A percentile compares a stretch with the other conserved stretches of the same genome.
These are phyloP conservation scores for Nectriaceae sp. DNA, from an alignment of 2,329 filamentous ascomycete species.

Conservation along the genomic window DNA sequence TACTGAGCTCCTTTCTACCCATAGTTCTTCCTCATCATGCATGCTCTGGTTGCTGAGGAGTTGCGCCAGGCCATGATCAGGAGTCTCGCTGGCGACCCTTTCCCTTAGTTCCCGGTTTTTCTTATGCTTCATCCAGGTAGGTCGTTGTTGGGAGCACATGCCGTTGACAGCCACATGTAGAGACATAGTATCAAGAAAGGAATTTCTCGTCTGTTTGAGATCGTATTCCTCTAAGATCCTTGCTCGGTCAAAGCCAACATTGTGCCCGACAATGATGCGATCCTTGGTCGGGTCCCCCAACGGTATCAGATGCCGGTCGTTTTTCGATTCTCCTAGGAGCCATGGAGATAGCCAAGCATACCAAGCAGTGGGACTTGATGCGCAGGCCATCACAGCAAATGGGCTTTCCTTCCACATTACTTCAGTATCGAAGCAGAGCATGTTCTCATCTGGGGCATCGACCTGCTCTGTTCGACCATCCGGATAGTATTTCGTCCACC, in stretches of 20 bases:
- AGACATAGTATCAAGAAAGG: constrained; percentile 97
- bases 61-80: constrained; percentile 69
- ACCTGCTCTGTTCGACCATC: constrained; percentile 73
- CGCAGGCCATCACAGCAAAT: constrained; percentile 96
- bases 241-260: constrained; percentile 92
- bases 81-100: constrained; percentile 70
- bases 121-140: constrained; percentile 96
- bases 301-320: constrained; percentile 80
- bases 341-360: constrained; percentile 98
- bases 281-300: constrained; percentile 74
- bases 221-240: constrained; percentile 88
- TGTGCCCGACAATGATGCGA: constrained; percentile 88
- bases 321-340: constrained; percentile 80
- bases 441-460: constrained; percentile 74
- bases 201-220: constrained; percentile 78
- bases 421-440: constrained; percentile 94
- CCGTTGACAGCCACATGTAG: constrained; percentile 96
- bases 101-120: constrained; percentile 86
- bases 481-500: constrained; percentile 89
- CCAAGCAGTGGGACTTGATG: constrained; percentile 86
- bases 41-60: constrained; percentile 69
- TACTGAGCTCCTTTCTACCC: constrained; percentile 91
- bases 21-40: constrained; percentile 91
- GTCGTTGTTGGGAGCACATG: constrained; percentile 96
- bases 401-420: constrained; percentile 93